These are phyloP conservation scores for Epichloe aotearoae DNA, from an alignment of 2,329 filamentous ascomycete species.

Conservation along the genomic window DNA sequence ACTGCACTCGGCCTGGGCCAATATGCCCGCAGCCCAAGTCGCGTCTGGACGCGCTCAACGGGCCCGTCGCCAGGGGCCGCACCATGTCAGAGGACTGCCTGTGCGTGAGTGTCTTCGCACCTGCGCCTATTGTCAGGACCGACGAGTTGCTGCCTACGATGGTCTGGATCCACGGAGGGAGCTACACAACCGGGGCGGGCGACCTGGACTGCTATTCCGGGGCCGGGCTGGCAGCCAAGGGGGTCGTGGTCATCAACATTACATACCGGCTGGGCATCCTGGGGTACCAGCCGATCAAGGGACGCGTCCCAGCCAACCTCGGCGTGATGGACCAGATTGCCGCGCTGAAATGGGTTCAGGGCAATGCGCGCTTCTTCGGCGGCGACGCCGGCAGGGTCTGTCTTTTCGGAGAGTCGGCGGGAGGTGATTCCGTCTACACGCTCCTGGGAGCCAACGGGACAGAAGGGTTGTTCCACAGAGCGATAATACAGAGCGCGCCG, in stretches of 20 bases:
- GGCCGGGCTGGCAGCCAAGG: conserved; percentile 4
- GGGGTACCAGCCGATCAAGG: conserved; percentile 16
- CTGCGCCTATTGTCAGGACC: not conserved
- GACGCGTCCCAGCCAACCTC: conserved; percentile 29
- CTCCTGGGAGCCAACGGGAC: no score
- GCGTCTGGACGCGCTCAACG: no score
- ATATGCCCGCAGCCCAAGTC: conserved; percentile 9
- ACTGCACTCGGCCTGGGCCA: conserved; percentile 7
- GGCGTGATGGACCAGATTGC: conserved; percentile 47
- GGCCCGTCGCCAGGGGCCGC: no score
- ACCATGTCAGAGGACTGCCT: conserved; percentile 7
- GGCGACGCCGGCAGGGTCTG: conserved; percentile 51
- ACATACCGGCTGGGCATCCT: conserved; percentile 23
- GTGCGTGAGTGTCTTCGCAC: conserved; percentile 6
- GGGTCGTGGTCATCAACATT: conserved; percentile 20
- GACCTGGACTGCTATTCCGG: conserved; percentile 7
- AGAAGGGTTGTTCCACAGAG: no score
- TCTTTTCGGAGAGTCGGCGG: conserved; percentile 9
- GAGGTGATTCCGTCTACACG: no score
- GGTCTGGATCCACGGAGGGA: conserved; percentile 14
- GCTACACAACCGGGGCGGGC: conserved; percentile 8
- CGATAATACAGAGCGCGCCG: no score
- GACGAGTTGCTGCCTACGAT: conserved; percentile 11
- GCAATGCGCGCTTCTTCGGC: conserved; percentile 51
- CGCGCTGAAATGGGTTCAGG: conserved; percentile 46